These are phyloP conservation scores for Funneliformis geosporum DNA, from an alignment of 192 early-diverging fungal species.

Conservation along the genomic window DNA sequence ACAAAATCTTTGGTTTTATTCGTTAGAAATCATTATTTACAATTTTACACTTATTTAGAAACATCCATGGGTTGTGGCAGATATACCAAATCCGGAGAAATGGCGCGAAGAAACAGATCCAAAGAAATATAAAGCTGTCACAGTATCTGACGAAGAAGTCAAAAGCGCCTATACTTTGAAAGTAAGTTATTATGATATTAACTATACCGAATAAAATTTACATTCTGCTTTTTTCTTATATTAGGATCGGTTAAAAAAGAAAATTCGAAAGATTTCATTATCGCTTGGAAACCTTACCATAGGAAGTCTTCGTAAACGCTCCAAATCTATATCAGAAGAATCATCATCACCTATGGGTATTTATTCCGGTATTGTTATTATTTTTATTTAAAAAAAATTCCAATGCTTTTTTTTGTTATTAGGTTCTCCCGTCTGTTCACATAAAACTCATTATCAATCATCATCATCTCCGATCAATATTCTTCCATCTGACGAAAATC, in stretches of 20 bases:
- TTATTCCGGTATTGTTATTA: not conserved
- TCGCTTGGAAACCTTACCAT: constrained; percentile 45
- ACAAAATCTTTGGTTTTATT: too few relatives aligned
- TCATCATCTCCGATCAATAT: not conserved
- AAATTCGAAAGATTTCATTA: constrained; percentile 47
- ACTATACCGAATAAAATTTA: not conserved
- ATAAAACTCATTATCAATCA: not conserved
- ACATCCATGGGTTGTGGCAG: constrained; percentile 88
- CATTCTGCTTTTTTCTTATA: not conserved
- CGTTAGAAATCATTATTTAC: not conserved
- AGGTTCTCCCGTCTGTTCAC: not conserved
- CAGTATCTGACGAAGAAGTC: constrained; percentile 84
- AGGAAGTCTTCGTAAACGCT: constrained; percentile 2
- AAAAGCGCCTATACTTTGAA: constrained; percentile 65
- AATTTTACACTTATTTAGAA: constrained; percentile 38
- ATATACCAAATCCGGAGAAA: constrained; percentile 59
- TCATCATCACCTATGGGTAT: constrained; percentile 5
- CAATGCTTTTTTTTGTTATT: not conserved
- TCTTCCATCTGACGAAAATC: not conserved
- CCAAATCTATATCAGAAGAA: constrained; percentile 29
- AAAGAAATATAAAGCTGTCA: constrained; percentile 60
- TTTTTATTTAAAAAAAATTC: not conserved
- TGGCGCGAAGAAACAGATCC: constrained; percentile 87
- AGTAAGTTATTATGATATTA: constrained; percentile 37
- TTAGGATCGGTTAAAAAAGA: constrained; percentile 37